Base-by-base conservation (phyloP, 2,329 filamentous ascomycete species). In the Aspergillus spinulosporus region DNA sequence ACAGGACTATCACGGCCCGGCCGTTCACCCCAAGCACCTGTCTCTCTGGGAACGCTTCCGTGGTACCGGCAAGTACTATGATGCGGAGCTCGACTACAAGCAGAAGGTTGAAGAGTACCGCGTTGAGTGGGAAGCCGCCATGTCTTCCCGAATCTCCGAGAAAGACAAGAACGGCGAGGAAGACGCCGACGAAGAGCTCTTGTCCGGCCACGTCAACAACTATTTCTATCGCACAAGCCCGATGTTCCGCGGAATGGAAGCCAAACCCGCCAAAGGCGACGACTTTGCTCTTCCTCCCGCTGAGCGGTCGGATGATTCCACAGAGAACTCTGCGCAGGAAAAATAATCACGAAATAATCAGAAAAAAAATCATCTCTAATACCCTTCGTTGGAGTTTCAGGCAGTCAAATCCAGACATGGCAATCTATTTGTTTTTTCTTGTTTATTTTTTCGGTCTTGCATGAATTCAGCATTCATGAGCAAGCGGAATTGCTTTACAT, bases 1-100 rank as follows among this genome's bases (percentile, higher is more conserved):
- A 64, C 60, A 85, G 31, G 90, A 97, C 48, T 97, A 97, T 79
- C 92, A 96, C 76, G 93, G 93, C 63, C 87, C 96, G 52, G 93
- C 93, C 58, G 86, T 97, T 58, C 92, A 97, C 80, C 88, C 90
- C 47, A 84, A 88, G 73, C 93, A 97, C 71, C 78, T 97, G 61
- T 93, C 89, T 5, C 72, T 92, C 50, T 97, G 90, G 88, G 93
- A 97, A 82, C 87, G 90, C 59, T 74, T 90, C 61, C 82, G 84
- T 53, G 92, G 91, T 50, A 82, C 88, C 14, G 86, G 88, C 73
- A 95, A 94, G 80, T 72, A 83, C 70, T 97, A 97, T 78, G 80
- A 97, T 73, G 85, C 92, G 5, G 86, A 90, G 60, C 78, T 87
- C 49, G 93, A 97, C 80, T 90, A 88, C 78, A 84, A 89, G 77